Evolutionary conservation across 2,329 filamentous ascomycete species (phyloP).

Genomic region (Falciphora oryzae): DNA sequence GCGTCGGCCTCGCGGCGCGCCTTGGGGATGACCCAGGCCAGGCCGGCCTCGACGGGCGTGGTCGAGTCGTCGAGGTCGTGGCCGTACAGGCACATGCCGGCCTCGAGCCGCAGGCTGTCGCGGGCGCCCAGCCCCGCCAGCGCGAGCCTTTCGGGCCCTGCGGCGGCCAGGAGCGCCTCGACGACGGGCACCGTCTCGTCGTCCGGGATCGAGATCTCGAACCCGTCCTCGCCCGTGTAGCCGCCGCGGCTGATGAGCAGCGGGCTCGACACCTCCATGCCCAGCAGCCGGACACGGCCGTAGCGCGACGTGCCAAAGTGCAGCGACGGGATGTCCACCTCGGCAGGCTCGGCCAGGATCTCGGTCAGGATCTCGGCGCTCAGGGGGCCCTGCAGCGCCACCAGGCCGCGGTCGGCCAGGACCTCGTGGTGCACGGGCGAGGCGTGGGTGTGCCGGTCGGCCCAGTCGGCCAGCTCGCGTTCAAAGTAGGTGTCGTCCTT

Average conservation of each 20-base stretch:
- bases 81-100: conserved; percentile 99
- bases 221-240: conserved; percentile 97
- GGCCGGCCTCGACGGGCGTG: conserved; percentile 51
- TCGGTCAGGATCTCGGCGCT: conserved; percentile 63
- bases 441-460: conserved; percentile 23
- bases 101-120: conserved; percentile 88
- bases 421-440: conserved; percentile 31
- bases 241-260: conserved; percentile 81
- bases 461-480: conserved; percentile 57
- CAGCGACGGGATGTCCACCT: conserved; percentile 56
- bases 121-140: conserved; percentile 85
- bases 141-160: conserved; percentile 57
- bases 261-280: conserved; percentile 34
- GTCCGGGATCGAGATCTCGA: conserved; percentile 83
- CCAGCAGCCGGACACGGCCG: conserved; percentile 58
- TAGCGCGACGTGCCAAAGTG: conserved; percentile 76
- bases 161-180: conserved; percentile 61
- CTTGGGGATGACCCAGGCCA: conserved; percentile 78
- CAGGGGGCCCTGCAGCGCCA: conserved; percentile 85
- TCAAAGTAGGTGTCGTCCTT: conserved; percentile 79
- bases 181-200: conserved; percentile 60
- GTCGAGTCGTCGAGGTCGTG: conserved; percentile 84
- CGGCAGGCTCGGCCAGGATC: conserved; percentile 49
- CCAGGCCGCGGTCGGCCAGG: conserved; percentile 66
- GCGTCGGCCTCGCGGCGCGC: conserved; percentile 59